A percentile compares a stretch with the other conserved stretches of the same genome.
Evolutionary conservation across 768 basidiomycete species (phyloP).

Genomic region (Tricholoma matsutake): DNA sequence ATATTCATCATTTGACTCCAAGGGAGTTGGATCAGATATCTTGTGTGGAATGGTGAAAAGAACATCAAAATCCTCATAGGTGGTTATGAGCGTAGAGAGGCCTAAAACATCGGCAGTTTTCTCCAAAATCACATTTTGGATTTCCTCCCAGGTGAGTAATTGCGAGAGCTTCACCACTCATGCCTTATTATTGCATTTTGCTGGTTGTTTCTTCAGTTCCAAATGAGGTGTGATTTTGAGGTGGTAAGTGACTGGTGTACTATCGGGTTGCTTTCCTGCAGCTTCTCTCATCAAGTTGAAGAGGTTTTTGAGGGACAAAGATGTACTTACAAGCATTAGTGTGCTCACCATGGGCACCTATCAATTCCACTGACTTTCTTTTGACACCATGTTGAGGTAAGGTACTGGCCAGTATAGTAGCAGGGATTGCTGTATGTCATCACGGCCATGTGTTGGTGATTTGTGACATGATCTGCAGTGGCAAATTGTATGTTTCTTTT

Average conservation of each 20-base stretch:
- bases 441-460: too few species aligned
- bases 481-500: too few species aligned
- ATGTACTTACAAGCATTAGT: too few species aligned
- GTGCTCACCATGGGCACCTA: too few species aligned
- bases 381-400: too few species aligned
- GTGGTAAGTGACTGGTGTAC: not conserved
- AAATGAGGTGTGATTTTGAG: not conserved
- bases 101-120: not conserved
- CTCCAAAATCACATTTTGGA: not conserved
- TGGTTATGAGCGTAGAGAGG: not conserved
- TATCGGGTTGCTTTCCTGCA: too few species aligned
- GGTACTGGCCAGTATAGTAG: too few species aligned
- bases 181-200: not conserved
- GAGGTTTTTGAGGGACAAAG: too few species aligned
- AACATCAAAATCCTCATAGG: not conserved
- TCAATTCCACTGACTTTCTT: too few species aligned
- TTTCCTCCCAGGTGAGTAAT: not conserved
- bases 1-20: not conserved
- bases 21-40: not conserved
- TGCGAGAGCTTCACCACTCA: not conserved
- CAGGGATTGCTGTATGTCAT: too few species aligned
- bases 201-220: not conserved
- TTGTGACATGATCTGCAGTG: too few species aligned
- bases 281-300: too few species aligned
- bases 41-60: not conserved